phyloP scores from a whole-genome alignment of 768 basidiomycete genomes.

The Boletus huronensis region DNA sequence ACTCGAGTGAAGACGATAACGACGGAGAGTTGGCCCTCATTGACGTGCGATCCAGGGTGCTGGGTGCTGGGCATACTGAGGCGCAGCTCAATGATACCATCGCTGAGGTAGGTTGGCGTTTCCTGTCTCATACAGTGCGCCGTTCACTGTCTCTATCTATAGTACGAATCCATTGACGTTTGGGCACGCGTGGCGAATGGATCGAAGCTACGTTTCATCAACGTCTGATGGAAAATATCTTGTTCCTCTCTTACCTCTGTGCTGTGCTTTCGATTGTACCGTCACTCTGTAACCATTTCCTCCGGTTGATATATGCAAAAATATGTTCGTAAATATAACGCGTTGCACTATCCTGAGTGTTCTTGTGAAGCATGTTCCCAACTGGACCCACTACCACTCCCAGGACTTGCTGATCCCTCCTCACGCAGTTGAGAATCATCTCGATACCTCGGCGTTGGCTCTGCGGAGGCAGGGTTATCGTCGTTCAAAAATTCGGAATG shows the following conservation, averaged over 20 bases:
- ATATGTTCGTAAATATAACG: constrained; percentile 21
- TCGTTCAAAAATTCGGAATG: constrained; percentile 85
- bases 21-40: constrained; percentile 75
- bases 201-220: constrained; percentile 72
- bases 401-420: constrained; percentile 30
- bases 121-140: not conserved
- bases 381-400: constrained; percentile 51
- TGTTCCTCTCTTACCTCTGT: not conserved
- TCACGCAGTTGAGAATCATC: constrained; percentile 49
- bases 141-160: constrained; percentile 13
- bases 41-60: constrained; percentile 81
- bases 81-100: constrained; percentile 86
- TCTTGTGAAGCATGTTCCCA: constrained; percentile 68
- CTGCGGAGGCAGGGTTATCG: constrained; percentile 49
- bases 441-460: constrained; percentile 35
- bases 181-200: constrained; percentile 81
- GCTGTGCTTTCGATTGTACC: constrained; percentile 13
- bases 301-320: constrained; percentile 17
- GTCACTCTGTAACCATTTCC: constrained; percentile 6
- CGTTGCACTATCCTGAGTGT: constrained; percentile 19
- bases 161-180: constrained; percentile 89
- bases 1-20: constrained; percentile 67
- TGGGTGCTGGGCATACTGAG: constrained; percentile 89
- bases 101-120: constrained; percentile 51
- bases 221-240: constrained; percentile 18